Conservation (phyloP, 257 asterid genomes). For the Euphrasia confusa region DNA sequence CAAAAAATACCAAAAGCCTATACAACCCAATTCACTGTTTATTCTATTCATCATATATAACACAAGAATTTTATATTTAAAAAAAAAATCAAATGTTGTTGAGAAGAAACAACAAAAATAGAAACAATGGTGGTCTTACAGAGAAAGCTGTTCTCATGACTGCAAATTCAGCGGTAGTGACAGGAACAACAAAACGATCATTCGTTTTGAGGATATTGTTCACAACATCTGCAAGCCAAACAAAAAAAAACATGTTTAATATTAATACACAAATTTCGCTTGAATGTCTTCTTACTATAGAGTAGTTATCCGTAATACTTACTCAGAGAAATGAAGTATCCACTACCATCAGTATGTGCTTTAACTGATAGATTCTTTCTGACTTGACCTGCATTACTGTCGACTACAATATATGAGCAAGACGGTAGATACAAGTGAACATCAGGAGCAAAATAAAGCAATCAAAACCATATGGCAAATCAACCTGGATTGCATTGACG, state of each 20-base stretch:
- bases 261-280: constrained; percentile 16
- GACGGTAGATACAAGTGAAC: neutral
- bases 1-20: too few relatives aligned
- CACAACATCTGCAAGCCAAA: constrained; percentile 60
- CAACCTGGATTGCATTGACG: constrained; percentile 82
- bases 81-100: neutral
- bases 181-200: constrained; percentile 79
- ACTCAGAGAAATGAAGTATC: constrained; percentile 75
- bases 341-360: constrained; percentile 71
- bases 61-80: neutral
- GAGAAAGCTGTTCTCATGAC: constrained; percentile 82
- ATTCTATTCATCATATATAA: neutral
- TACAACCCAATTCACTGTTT: neutral
- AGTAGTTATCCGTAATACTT: constrained; percentile 45
- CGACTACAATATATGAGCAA: constrained; percentile 15
- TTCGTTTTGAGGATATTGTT: constrained; percentile 59
- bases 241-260: neutral
- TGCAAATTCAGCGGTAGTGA: constrained; percentile 86
- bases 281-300: constrained; percentile 4
- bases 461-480: constrained; percentile 16
- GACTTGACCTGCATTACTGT: constrained; percentile 90
- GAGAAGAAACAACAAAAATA: constrained; percentile 3
- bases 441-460: constrained; percentile 10
- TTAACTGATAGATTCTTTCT: constrained; percentile 79
- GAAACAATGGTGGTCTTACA: constrained; percentile 38